A percentile compares a stretch with the other conserved stretches of the same genome.
Evolutionary conservation across 108 stramenopile species (phyloP).

Genomic region (Nitzschia sp.): DNA sequence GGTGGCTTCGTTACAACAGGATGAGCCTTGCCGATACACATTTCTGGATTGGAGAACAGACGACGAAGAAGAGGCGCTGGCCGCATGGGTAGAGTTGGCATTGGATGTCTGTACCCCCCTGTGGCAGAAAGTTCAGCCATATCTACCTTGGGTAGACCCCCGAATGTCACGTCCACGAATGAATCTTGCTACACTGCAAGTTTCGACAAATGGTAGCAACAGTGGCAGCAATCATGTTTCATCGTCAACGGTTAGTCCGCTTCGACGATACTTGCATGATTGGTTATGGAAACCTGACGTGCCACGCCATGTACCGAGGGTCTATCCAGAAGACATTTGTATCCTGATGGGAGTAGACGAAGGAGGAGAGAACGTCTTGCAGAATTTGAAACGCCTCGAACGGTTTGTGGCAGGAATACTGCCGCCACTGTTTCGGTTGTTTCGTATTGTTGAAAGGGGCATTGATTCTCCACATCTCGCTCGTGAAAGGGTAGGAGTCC

Average conservation of each 20-base stretch:
- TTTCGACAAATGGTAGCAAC: background rate
- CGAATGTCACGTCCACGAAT: background rate
- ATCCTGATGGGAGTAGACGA: too few relatives aligned
- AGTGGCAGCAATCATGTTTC: background rate
- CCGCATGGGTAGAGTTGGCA: background rate
- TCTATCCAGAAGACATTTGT: background rate
- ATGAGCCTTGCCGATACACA: too few relatives aligned
- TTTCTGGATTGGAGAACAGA: too few relatives aligned
- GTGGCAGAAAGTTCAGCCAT: background rate
- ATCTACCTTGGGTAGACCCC: background rate
- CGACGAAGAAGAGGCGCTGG: background rate
- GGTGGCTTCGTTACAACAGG: too few relatives aligned
- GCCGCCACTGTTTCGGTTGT: background rate
- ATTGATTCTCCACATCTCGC: too few relatives aligned
- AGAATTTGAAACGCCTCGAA: background rate
- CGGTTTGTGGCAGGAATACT: background rate
- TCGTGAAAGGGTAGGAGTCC: too few relatives aligned
- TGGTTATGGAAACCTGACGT: background rate
- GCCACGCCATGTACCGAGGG: background rate
- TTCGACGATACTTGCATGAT: background rate
- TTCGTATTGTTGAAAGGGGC: background rate
- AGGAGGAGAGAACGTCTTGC: background rate
- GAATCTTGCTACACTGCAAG: background rate
- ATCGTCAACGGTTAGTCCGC: background rate
- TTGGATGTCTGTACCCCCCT: background rate